Evolutionary conservation across 805 yeast species (phyloP), one percentile per base, ranked within the genome.

Genomic region (Candida peoriensis): DNA sequence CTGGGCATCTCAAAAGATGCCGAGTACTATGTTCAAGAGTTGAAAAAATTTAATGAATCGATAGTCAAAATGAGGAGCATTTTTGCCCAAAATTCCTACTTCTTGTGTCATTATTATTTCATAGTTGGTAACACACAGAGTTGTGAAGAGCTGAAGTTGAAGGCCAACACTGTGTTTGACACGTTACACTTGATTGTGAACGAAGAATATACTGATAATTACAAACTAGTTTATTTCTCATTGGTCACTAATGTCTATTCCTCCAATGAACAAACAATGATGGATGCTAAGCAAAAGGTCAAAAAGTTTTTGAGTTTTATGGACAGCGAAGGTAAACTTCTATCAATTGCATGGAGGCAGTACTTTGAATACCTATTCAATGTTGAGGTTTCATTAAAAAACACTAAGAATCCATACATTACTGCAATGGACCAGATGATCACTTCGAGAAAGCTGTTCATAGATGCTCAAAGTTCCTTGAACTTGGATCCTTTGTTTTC

Each of bases 1-100:
- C 49, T 75, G 24, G 88, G 89, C 0, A 48, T 78, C 3, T 59
- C 77, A 1, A 74, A 74, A 42, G 87, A 81, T 36, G 67, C 78
- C 30, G 66, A 69, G 3, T 76, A 66, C 48, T 81, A 70, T 54
- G 43, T 68, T 4, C 60, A 61, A 6, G 89, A 82, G 44, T 60
- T 74, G 18, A 13, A 14, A 4, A 53, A 42, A 26, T 41, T 52
- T 25, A 53, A 47, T 27, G 32, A 43, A 2, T 36, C 55, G 0
- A 32, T 47, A 9, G 15, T 28, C 8, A 44, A 38, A 11, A 29
- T 35, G 28, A 48, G 36, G 21, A 5, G 35, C 1, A 15, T 43
- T 0, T 33, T 34, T 21, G 33, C 32, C 5, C 46, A 42, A 28
- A 53, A 53, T 28, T 32, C 34, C 26, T 53, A 46, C 33, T 52